phyloP scores from a whole-genome alignment of 257 asterid genomes.

The Cordia subcordata region DNA sequence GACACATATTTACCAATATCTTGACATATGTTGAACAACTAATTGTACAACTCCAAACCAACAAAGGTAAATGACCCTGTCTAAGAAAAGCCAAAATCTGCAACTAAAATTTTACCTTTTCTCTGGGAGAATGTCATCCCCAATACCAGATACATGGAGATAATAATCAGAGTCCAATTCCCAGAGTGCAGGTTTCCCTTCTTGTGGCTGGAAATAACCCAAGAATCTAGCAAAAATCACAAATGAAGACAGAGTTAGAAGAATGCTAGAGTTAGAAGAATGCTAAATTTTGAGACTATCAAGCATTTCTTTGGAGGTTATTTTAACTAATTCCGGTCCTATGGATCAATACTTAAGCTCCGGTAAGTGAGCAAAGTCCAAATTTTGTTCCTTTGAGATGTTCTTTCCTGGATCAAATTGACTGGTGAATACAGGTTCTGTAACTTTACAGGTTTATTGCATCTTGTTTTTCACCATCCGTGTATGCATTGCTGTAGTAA shows the following conservation, averaged over 20 bases:
- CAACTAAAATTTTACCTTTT: conserved; percentile 35
- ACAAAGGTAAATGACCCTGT: background rate
- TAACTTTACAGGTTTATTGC: conserved; percentile 85
- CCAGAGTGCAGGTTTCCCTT: conserved; percentile 98
- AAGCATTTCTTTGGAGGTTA: background rate
- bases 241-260: conserved; percentile 19
- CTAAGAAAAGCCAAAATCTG: conserved; percentile 1
- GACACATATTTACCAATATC: background rate
- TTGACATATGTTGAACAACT: background rate
- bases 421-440: background rate
- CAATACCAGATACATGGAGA: conserved; percentile 94
- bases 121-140: conserved; percentile 78
- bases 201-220: conserved; percentile 97
- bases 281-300: conserved; percentile 5
- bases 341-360: background rate
- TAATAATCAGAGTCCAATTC: conserved; percentile 98
- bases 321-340: conserved; percentile 6
- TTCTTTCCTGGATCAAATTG: background rate
- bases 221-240: conserved; percentile 59
- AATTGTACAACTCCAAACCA: background rate
- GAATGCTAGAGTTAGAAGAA: conserved; percentile 9
- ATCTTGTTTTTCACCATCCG: conserved; percentile 99
- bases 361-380: too few species aligned
- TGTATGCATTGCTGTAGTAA: conserved; percentile 95
- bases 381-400: too few species aligned